Evolutionary conservation across 176 grass and related monocot genomes (phyloP).

Genomic region (Otatea glauca): DNA sequence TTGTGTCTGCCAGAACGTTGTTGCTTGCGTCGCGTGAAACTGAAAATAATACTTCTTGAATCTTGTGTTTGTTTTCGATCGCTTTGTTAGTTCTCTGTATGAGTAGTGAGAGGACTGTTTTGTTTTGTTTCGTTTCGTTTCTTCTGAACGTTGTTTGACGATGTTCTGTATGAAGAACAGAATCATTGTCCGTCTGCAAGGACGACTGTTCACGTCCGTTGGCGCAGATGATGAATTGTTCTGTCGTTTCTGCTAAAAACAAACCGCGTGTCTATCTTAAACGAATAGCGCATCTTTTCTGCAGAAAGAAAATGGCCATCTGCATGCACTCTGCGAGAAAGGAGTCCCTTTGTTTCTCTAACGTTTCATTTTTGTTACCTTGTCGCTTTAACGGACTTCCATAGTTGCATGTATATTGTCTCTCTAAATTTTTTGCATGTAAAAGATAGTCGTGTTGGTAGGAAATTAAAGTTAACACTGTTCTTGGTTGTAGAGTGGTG

Average conservation of each 20-base stretch:
- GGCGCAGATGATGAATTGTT: not conserved
- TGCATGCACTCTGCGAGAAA: conserved; percentile 32
- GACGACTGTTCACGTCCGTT: not conserved
- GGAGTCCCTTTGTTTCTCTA: conserved; percentile 17
- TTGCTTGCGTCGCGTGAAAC: not conserved
- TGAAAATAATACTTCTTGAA: not conserved
- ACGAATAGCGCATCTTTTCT: not conserved
- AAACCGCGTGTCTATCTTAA: not conserved
- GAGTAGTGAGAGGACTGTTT: not conserved
- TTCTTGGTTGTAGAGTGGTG: conserved; percentile 37
- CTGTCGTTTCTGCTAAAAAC: not conserved
- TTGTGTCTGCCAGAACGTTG: not conserved
- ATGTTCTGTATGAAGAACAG: not conserved
- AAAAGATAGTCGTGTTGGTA: not conserved
- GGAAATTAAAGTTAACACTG: not conserved
- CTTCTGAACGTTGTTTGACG: not conserved
- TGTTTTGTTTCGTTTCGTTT: not conserved
- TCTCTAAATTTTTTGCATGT: not conserved
- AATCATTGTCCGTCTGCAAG: not conserved
- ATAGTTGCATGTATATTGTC: not conserved
- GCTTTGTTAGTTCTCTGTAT: not conserved
- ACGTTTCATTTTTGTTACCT: not conserved
- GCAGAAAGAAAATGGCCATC: conserved; percentile 39
- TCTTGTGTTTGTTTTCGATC: not conserved
- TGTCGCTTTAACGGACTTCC: not conserved